Conservation (phyloP, 805 yeast species). For the Candida nemodendra region DNA sequence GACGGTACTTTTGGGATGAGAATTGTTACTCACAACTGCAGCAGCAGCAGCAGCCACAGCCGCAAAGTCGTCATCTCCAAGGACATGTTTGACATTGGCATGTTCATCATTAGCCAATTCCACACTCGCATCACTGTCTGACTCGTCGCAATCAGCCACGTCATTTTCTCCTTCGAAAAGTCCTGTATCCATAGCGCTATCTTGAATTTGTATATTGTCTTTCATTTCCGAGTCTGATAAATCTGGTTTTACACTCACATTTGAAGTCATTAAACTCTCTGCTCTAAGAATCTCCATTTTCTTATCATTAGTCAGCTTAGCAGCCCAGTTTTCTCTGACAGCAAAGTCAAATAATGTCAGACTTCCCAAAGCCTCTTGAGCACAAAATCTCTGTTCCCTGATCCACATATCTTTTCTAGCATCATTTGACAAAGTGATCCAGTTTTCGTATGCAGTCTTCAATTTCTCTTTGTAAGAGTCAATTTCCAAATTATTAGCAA, state of each 20-base stretch:
- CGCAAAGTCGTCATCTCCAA: conserved; percentile 28
- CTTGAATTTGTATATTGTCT: not conserved
- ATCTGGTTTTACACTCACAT: not conserved
- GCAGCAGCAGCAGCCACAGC: conserved; percentile 36
- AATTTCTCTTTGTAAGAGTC: conserved; percentile 36
- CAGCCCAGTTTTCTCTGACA: conserved; percentile 40
- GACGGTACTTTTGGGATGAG: not conserved
- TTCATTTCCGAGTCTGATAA: conserved; percentile 1
- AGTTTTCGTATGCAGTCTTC: conserved; percentile 45
- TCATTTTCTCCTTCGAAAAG: conserved; percentile 7
- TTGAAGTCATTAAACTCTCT: conserved; percentile 3
- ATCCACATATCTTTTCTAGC: conserved; percentile 43
- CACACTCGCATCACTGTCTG: conserved; percentile 4
- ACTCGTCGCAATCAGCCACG: conserved; percentile 8
- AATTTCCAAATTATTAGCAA: conserved; percentile 7
- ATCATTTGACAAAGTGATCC: conserved; percentile 38
- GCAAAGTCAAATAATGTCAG: conserved; percentile 44
- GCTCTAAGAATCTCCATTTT: conserved; percentile 13
- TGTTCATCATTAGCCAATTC: conserved; percentile 1
- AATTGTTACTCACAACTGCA: conserved; percentile 21
- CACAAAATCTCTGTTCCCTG: conserved; percentile 42
- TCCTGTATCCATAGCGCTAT: conserved; percentile 7
- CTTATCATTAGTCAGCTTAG: conserved; percentile 22
- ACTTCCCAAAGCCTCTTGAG: conserved; percentile 42
- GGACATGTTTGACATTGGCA: conserved; percentile 11